Evolutionary conservation across 2,329 filamentous ascomycete genomes (phyloP), one percentile per base, ranked within the genome.

Genomic region (Cytospora leucostoma): DNA sequence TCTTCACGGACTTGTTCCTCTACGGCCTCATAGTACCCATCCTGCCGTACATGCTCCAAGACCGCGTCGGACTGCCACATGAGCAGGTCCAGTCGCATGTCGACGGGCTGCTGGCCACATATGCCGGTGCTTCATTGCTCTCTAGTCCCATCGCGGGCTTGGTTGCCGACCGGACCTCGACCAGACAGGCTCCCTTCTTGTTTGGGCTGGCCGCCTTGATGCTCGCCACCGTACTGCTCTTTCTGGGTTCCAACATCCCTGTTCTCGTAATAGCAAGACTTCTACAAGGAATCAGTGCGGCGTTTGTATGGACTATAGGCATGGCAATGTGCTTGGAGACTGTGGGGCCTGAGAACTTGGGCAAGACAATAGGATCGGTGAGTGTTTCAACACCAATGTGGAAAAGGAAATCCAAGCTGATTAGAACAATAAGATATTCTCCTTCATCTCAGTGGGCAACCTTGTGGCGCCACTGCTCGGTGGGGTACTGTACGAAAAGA

Each of bases 11-110:
- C 69, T 73, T 87, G 13, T 87, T 87, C 70, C 77, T 87, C 1
- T 87, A 87, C 69, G 82, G 82, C 1, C 74, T 87, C 2, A 76
- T 87, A 17, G 83, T 87, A 0, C 84, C 85, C 0, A 79, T 86
- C 10, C 73, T 87, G 1, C 84, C 84, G 0, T 87, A 83, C 66
- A 79, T 87, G 74, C 79, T 87, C 1, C 70, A 77, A 54, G 78
- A 83, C 60, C 78, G 83, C 6, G 73, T 87, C 21, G 68, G 76
- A 2, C 66, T 85, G 8, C 80, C 82, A 0, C 70, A 79, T 7
- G 68, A 77, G 7, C 72, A 82, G 56, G 74, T 85, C 19, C 84
- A 87, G 69, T 76, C 74, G 19, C 76, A 81, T 59, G 80, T 82
- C 1, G 86, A 84, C 1, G 76, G 74, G 27, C 74, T 88, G 0